Base-by-base conservation (phyloP, 352 stramenopile species). In the Globisporangium solare region DNA sequence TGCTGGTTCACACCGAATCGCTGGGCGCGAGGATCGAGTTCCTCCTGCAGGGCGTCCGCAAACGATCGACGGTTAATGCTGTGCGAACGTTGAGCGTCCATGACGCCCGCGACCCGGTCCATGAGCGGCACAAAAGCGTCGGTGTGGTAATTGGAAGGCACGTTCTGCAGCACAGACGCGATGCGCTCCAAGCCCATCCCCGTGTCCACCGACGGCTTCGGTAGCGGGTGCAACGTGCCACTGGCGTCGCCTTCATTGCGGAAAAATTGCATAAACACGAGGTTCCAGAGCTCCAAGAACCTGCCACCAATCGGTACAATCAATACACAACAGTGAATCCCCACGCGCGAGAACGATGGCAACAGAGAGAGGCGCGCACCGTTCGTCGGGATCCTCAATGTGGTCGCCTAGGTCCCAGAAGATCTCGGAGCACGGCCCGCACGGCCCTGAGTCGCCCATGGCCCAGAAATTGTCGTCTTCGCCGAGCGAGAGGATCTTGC, bases 211-310 rank as follows among this genome's bases (percentile, higher is more conserved):
- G 96, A 97, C 56, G 97, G 90, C 35, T 73, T 77, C 1, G 96
- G 94, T 37, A 99, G 73, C 43, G 83, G 60, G 51, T 88, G 68
- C 45, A 98, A 65, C 22, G 71, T 77, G 7, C 79, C 83, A 6
- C 61, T 53, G 1, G 42, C 39, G 17, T 73, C 63, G 57, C 94
- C 83, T 46, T 87, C 78, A 45, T 97, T 84, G 40, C 95, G 88
- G 76, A 95, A 97, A 68, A 96, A 98, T 74, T 99, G 95, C 81
- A 99, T 98, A 67, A 98, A 99, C 14, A 99, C 96, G 58, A 97
- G 85, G 68, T 99, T 99, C 95, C 96, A 99, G 51, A 99, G 97
- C 74, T 98, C 91, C 56, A 98, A 77, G 39, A 72, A 92, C 21
- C 76, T 77, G 51, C 20, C 10, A 31, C 27, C 13, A 24, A 10